Conservation (phyloP, 306 rosid species). For the Quercus glauca region DNA sequence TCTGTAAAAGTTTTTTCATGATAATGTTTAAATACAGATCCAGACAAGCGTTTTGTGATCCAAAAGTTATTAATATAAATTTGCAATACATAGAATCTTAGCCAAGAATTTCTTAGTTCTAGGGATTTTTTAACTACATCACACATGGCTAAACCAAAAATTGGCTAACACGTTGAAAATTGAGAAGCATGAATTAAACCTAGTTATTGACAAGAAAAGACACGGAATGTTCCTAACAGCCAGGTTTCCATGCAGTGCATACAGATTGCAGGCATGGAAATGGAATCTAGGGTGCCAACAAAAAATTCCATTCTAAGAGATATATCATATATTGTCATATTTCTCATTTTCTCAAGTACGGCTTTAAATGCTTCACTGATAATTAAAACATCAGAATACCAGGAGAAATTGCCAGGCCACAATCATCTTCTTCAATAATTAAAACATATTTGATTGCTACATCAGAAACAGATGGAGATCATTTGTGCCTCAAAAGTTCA, state of each 20-base stretch:
- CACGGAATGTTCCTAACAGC: background rate
- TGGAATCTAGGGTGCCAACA: background rate
- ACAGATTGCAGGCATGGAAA: background rate
- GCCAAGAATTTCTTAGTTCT: background rate
- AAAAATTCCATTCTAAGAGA: background rate
- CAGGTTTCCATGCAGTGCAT: background rate
- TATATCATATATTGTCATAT: background rate
- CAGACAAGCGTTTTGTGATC: background rate
- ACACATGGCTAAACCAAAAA: background rate
- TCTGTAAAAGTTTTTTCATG: background rate
- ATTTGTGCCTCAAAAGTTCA: background rate
- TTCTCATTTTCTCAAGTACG: background rate
- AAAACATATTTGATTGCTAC: background rate
- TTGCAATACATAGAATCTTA: background rate
- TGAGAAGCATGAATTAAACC: background rate
- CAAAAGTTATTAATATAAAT: background rate
- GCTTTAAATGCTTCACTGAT: background rate
- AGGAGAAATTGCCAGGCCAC: background rate
- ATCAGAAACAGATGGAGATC: background rate
- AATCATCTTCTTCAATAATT: background rate
- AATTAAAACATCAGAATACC: background rate
- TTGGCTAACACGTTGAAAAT: background rate
- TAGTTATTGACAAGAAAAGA: background rate
- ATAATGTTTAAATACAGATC: background rate
- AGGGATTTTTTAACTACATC: background rate